Percentiles rank a stretch among this genome's conserved stretches.
phyloP scores from a whole-genome alignment of 1,139 yeast species.

The Yamadazyma trypodendri region DNA sequence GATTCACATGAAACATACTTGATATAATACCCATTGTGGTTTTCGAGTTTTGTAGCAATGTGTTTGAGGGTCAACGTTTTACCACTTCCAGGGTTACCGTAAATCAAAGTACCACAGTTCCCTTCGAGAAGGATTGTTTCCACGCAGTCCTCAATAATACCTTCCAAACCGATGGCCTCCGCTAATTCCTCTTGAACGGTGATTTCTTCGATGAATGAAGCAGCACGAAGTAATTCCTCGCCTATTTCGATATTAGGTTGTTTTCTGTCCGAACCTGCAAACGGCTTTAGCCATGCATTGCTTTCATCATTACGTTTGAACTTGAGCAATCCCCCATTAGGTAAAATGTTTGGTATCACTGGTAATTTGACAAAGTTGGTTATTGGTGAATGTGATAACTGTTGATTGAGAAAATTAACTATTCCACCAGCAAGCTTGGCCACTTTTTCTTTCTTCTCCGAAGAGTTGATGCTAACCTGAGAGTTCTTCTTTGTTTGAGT shows the following conservation, averaged over 20 bases:
- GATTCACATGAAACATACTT: slow-evolving; percentile 53
- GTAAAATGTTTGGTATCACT: slow-evolving; percentile 43
- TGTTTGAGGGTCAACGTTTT: slow-evolving; percentile 57
- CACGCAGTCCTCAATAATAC: slow-evolving; percentile 39
- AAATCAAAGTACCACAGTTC: slow-evolving; percentile 54
- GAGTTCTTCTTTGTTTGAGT: slow-evolving; percentile 38
- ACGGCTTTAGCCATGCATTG: slow-evolving; percentile 46
- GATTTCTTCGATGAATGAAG: slow-evolving; percentile 41
- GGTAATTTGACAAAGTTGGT: slow-evolving; percentile 55
- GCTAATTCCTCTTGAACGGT: slow-evolving; percentile 12
- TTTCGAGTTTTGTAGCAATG: slow-evolving; percentile 35
- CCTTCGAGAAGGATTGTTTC: slow-evolving; percentile 46
- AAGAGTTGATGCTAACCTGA: slow-evolving; percentile 27
- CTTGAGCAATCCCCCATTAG: slow-evolving; percentile 62
- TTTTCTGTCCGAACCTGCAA: slow-evolving; percentile 22
- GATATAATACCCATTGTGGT: slow-evolving; percentile 39
- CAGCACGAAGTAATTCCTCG: slow-evolving; percentile 50
- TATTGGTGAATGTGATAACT: slow-evolving; percentile 29
- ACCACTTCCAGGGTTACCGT: slow-evolving; percentile 83
- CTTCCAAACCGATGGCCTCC: slow-evolving; percentile 59
- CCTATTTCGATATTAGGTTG: slow-evolving; percentile 49
- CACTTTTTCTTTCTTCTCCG: slow-evolving; percentile 29
- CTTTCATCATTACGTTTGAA: slow-evolving; percentile 47
- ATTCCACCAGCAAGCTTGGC: slow-evolving; percentile 16
- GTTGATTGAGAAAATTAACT: slow-evolving; percentile 16